Percentiles rank a stretch among this genome's conserved stretches.
Evolutionary conservation across 2,329 filamentous ascomycete species (phyloP).

Genomic region (Fonsecaea erecta): DNA sequence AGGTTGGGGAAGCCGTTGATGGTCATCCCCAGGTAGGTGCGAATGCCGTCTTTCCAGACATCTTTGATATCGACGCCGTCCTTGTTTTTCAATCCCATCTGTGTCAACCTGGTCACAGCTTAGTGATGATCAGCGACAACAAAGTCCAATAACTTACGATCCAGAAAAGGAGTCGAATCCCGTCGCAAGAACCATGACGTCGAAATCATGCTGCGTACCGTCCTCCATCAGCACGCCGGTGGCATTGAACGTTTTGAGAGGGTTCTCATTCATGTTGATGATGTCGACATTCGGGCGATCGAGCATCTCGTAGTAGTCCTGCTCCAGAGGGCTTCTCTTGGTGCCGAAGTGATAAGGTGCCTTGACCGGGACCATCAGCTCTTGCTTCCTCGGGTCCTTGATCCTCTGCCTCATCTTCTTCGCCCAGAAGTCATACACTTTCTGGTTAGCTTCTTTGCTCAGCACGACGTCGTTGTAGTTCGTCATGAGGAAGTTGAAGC

Average conservation of each 20-base stretch:
- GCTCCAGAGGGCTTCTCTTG: conserved; percentile 57
- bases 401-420: conserved; percentile 59
- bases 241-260: conserved; percentile 33
- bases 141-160: conserved; percentile 19
- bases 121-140: neutral
- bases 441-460: conserved; percentile 55
- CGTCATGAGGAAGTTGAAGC: conserved; percentile 59
- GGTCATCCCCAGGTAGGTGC: conserved; percentile 51
- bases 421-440: conserved; percentile 61
- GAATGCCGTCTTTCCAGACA: conserved; percentile 45
- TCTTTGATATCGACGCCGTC: conserved; percentile 42
- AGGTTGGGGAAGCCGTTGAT: conserved; percentile 53
- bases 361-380: conserved; percentile 59
- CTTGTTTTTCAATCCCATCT: conserved; percentile 47
- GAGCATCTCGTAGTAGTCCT: conserved; percentile 57
- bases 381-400: conserved; percentile 54
- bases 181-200: conserved; percentile 51
- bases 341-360: conserved; percentile 61
- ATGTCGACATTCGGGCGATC: conserved; percentile 55
- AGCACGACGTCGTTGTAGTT: conserved; percentile 59
- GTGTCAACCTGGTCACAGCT: conserved; percentile 40
- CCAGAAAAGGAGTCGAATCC: conserved; percentile 52
- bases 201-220: conserved; percentile 41
- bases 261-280: conserved; percentile 50
- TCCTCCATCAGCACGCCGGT: conserved; percentile 30